Evolutionary conservation across 345 rosid genomes (phyloP).

Genomic region (Eucalyptus leucophloia): DNA sequence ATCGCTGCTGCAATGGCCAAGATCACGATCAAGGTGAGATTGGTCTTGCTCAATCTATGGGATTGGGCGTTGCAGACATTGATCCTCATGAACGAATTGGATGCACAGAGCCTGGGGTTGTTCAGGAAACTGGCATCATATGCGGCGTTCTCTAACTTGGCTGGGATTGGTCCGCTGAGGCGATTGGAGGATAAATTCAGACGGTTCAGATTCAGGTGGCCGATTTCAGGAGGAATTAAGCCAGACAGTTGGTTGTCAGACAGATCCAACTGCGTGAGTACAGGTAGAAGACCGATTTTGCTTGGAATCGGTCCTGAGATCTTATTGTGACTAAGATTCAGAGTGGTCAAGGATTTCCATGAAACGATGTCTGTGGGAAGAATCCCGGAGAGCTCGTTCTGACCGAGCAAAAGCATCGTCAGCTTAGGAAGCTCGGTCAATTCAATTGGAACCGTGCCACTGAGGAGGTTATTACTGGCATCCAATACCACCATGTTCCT

Average conservation of each 20-base stretch:
- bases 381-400: background rate
- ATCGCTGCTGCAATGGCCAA: background rate
- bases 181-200: background rate
- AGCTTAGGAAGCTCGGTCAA: fast-evolving
- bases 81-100: constrained; percentile 2
- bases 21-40: constrained; percentile 3
- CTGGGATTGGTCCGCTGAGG: background rate
- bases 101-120: constrained; percentile 36
- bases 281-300: constrained; percentile 15
- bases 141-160: background rate
- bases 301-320: constrained; percentile 36
- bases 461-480: background rate
- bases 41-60: background rate
- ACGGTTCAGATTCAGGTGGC: background rate
- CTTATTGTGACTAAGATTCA: constrained; percentile 18
- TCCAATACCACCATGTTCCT: fast-evolving
- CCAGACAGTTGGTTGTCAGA: background rate
- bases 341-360: background rate
- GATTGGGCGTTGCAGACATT: constrained; percentile 4
- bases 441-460: background rate
- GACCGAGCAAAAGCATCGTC: fast-evolving
- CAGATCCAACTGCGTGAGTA: constrained; percentile 12
- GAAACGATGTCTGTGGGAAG: background rate
- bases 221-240: background rate
- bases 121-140: background rate